Evolutionary conservation across 2,329 filamentous ascomycete genomes (phyloP), one percentile per base, ranked within the genome.

Genomic region (Didymella glomerata): DNA sequence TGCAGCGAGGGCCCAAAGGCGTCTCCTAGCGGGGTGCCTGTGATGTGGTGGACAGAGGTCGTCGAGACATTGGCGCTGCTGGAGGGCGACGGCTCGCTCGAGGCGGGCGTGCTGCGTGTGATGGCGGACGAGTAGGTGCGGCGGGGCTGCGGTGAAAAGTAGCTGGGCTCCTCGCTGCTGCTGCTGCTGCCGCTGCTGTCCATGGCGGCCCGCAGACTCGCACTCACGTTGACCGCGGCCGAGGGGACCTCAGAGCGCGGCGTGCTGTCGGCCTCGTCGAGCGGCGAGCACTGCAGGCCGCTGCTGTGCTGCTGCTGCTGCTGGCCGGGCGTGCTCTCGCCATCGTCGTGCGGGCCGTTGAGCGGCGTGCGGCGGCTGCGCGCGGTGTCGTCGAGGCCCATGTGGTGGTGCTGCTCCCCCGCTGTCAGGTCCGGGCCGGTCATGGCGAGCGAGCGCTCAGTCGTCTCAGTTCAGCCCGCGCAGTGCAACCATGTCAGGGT

Each of bases 221-320:
- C 62, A 49, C 63, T 42, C 40, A 42, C 40, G 3, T 5, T 25
- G 11, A 16, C 40, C 22, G 63, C 58, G n/a, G 72, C 70, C 45
- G 69, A 74, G 51, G 77, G 78, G 46, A 74, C 61, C 65, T 79
- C 79, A 6, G 77, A 78, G 56, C 77, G 75, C 47, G 77, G 76
- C 14, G 78, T 80, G 62, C 67, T 71, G 68, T 78, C 77, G 34
- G 68, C 63, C 54, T 77, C 71, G 36, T 70, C 70, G 54, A 61
- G 61, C 47, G 59, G 45, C 24, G 47, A 49, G 44, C 53, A 46
- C 24, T 46, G 54, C 34, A 40, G 55, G 18, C 14, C 36, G 30
- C 56, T 32, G 49, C 24, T 41, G 47, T 44, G 55, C 22, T 24
- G 44, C 25, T 24, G 44, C 25, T 24, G 27, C 28, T 52, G 40